Percentiles rank a stretch among this genome's conserved stretches.
These are phyloP conservation scores for Solanum chmielewskii DNA, from an alignment of 257 asterid genomes.

Conservation along the genomic window DNA sequence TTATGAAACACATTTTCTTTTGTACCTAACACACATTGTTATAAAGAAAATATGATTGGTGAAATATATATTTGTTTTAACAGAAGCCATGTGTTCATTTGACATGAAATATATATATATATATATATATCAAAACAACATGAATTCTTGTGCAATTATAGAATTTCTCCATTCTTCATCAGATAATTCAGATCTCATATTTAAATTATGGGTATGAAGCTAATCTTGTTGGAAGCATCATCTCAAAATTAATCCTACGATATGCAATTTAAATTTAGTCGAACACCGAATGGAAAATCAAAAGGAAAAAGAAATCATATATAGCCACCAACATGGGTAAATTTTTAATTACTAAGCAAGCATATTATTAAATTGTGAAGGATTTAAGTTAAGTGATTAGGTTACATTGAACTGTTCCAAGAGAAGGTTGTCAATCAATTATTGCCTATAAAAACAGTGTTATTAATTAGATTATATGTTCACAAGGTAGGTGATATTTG, in stretches of 20 bases:
- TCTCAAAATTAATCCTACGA: not conserved
- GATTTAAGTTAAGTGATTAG: not conserved
- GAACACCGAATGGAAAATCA: not conserved
- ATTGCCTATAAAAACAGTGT: not conserved
- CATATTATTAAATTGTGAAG: not conserved
- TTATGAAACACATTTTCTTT: not conserved
- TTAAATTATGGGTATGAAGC: no score
- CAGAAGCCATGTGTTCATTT: not conserved
- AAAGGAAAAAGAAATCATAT: not conserved
- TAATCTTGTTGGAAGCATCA: not conserved
- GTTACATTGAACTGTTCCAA: not conserved
- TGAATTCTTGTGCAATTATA: not conserved
- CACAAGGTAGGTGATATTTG: not conserved
- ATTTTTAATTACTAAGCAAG: not conserved
- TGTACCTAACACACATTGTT: not conserved
- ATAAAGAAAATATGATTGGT: not conserved
- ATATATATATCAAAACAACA: no score
- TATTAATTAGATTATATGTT: not conserved
- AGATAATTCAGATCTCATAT: no score
- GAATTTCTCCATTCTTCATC: no score
- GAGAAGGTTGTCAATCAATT: not conserved
- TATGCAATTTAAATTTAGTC: no score
- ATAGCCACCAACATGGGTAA: not conserved
- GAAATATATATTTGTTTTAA: not conserved
- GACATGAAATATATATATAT: not conserved